A percentile compares a stretch with the other conserved stretches of the same genome.
These are phyloP conservation scores for Macrolepiota dolichaula DNA, from an alignment of 768 basidiomycete species.

Conservation along the genomic window DNA sequence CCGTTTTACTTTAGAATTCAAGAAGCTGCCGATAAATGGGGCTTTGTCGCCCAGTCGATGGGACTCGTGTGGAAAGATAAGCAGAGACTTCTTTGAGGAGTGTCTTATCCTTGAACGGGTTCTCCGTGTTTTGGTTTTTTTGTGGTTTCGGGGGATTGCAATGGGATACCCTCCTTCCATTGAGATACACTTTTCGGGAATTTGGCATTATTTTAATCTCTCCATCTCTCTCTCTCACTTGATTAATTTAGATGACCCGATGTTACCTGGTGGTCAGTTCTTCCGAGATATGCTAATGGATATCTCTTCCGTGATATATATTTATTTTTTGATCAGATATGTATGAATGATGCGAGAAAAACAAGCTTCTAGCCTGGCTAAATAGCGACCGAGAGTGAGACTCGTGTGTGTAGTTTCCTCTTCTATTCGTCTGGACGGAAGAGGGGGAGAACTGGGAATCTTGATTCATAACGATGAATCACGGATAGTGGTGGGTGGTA, in stretches of 20 bases:
- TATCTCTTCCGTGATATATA: not conserved
- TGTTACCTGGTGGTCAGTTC: not conserved
- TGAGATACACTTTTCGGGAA: not conserved
- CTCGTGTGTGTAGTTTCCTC: too few species aligned
- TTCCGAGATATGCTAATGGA: not conserved
- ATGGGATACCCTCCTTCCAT: not conserved
- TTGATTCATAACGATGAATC: not conserved
- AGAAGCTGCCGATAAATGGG: conserved; percentile 75
- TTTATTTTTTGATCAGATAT: not conserved
- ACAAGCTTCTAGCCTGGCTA: not conserved
- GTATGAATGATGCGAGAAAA: not conserved
- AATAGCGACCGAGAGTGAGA: not conserved
- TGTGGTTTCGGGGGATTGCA: not conserved
- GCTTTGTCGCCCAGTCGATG: conserved; percentile 67
- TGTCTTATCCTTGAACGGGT: not conserved
- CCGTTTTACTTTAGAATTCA: conserved; percentile 49
- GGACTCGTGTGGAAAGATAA: conserved; percentile 40
- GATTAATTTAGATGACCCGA: not conserved
- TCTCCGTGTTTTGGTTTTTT: not conserved
- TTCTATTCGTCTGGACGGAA: not conserved
- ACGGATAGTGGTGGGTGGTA: conserved; percentile 31
- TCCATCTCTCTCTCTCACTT: not conserved
- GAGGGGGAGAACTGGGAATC: not conserved
- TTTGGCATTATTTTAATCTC: not conserved
- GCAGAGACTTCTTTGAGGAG: not conserved